These are phyloP conservation scores for Ascochyta pisi DNA, from an alignment of 2,329 filamentous ascomycete species.

Conservation along the genomic window DNA sequence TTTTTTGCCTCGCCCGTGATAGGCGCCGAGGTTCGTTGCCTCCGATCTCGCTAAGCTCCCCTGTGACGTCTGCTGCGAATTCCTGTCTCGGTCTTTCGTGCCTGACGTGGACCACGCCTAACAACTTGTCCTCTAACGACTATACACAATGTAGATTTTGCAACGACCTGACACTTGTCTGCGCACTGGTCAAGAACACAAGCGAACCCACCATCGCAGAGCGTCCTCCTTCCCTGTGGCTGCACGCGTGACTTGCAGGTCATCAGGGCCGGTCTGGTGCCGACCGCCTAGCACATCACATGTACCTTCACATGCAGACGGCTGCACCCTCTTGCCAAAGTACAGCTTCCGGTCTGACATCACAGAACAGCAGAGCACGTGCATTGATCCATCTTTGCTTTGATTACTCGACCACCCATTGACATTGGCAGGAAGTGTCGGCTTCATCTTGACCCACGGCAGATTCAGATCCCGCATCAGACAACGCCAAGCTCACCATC, in stretches of 20 bases:
- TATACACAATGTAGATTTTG: neutral
- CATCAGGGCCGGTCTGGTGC: conserved; percentile 8
- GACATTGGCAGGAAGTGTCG: conserved; percentile 10
- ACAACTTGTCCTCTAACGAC: neutral
- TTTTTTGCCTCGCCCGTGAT: conserved; percentile 15
- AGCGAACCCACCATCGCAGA: neutral
- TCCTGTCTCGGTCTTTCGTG: neutral
- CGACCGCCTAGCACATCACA: conserved; percentile 6
- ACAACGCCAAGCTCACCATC: neutral
- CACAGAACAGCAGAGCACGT: neutral
- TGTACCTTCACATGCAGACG: conserved; percentile 18
- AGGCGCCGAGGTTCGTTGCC: conserved; percentile 14
- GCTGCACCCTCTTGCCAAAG: neutral
- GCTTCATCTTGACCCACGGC: neutral
- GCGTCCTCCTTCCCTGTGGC: conserved; percentile 2
- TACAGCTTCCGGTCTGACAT: neutral
- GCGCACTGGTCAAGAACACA: neutral
- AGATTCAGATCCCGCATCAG: neutral
- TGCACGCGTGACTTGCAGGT: conserved; percentile 14
- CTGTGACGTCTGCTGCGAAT: conserved; percentile 7
- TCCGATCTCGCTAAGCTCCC: conserved; percentile 15
- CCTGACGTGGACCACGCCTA: neutral
- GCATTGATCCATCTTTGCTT: neutral
- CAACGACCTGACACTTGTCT: neutral
- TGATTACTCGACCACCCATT: conserved; percentile 12